Base-by-base conservation (phyloP, 805 yeast species). In the Cyberlindnera euphorbiae region DNA sequence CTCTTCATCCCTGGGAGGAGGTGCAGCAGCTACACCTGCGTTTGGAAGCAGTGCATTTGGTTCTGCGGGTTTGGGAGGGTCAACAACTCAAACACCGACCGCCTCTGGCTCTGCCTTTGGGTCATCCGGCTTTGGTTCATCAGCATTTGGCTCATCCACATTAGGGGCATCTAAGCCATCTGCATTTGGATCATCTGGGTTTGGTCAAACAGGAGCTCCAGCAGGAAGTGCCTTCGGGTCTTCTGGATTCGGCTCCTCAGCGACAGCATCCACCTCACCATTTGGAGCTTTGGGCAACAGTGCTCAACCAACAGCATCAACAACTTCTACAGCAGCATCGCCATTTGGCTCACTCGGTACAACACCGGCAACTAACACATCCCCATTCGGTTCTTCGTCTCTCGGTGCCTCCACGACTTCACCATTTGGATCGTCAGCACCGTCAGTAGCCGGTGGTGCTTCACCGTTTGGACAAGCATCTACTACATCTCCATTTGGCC, bases 121-220 rank as follows among this genome's bases (percentile, higher is more conserved):
- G 13, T 19, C 42, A n/a, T 26, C 42, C 14, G 36, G 36, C 4
- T 33, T 38, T 24, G 41, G 41, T 3, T 28, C 42, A 11, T 9
- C 40, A 21, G 44, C 41, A 4, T 41, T 43, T 43, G 47, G 47
- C 17, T 24, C 30, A 7, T 17, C 38, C 14, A 21, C 30, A 3
- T 29, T 34, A 15, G 42, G 36, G 18, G 19, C 31, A n/a, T 6
- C 39, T 6, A 30, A 18, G 15, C 35, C 49, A 48, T 33, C 35
- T 25, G 39, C 39, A 21, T 42, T 42, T 36, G 44, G 45, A 6
- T 35, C 46, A n/a, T 44, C 53, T 13, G 44, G 49, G 10, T 26
- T 26, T 26, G 28, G 28, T 13, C 17, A 24, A 24, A 24, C 26
- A 8, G 26, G 13, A 8, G n/a, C 16, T 14, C 5, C 28, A 13